A percentile compares a stretch with the other conserved stretches of the same genome.
Evolutionary conservation across 352 stramenopile genomes (phyloP).

Genomic region (Achlya hypogyna): DNA sequence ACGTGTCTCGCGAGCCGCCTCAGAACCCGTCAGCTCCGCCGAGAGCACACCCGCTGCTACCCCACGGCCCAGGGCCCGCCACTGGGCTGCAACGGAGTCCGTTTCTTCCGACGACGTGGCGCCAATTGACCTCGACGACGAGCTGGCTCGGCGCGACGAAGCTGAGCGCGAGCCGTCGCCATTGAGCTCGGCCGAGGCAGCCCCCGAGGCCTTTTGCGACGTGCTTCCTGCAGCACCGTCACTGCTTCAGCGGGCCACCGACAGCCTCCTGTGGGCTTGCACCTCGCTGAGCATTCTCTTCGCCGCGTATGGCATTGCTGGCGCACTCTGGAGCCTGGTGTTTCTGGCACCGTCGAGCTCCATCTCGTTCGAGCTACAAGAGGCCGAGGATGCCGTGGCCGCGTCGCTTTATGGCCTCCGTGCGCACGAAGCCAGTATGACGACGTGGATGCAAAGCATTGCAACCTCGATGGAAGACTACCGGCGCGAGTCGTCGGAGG

Average conservation of each 20-base stretch:
- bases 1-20: neutral
- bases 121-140: neutral
- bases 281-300: conserved; percentile 1
- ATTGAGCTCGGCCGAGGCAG: neutral
- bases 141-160: neutral
- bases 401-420: neutral
- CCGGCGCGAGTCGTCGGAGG: neutral
- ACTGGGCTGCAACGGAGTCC: neutral
- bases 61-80: no score
- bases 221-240: neutral
- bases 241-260: neutral
- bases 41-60: no score
- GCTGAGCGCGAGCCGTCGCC: neutral
- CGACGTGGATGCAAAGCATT: neutral
- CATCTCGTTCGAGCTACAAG: conserved; percentile 1
- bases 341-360: neutral
- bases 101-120: neutral
- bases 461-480: conserved; percentile 1
- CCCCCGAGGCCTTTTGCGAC: no score
- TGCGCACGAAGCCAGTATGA: conserved; percentile 8
- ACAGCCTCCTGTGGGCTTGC: neutral
- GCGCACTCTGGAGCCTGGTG: neutral
- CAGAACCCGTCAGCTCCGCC: neutral
- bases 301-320: neutral
- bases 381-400: neutral